Conservation (phyloP, 2,329 filamentous ascomycete species). For the Pseudogymnoascus sp. region DNA sequence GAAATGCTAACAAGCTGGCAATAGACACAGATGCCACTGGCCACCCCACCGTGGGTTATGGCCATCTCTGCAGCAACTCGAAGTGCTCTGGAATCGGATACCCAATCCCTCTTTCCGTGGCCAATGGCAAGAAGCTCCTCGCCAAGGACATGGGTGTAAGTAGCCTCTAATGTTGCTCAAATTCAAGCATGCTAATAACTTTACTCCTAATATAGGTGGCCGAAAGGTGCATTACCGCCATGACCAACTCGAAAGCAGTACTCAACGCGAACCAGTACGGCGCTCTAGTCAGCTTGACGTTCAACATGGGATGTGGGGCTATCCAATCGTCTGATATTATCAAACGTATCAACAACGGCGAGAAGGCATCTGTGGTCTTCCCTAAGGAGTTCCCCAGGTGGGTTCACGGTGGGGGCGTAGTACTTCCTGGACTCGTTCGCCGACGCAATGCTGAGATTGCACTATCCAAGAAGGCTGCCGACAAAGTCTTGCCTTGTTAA, state of each 20-base stretch:
- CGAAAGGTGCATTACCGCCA: slow-evolving; percentile 34
- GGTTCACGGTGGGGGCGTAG: slow-evolving; percentile 35
- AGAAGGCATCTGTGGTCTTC: slow-evolving; percentile 34
- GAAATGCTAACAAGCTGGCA: background rate
- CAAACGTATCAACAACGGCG: slow-evolving; percentile 36
- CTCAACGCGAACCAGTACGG: slow-evolving; percentile 46
- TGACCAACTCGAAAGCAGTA: slow-evolving; percentile 29
- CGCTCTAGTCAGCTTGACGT: slow-evolving; percentile 43
- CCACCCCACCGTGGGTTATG: slow-evolving; percentile 42
- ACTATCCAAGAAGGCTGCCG: slow-evolving; percentile 27
- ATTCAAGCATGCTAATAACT: background rate
- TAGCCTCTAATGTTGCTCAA: background rate
- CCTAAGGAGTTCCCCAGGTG: slow-evolving; percentile 40
- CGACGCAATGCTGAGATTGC: slow-evolving; percentile 38
- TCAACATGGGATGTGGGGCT: slow-evolving; percentile 41
- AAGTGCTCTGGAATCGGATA: slow-evolving; percentile 39
- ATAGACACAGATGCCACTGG: slow-evolving; percentile 35
- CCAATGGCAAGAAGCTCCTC: slow-evolving; percentile 35
- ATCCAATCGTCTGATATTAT: slow-evolving; percentile 35
- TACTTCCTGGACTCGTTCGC: slow-evolving; percentile 34
- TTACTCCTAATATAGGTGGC: slow-evolving; percentile 18
- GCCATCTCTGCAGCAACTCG: slow-evolving; percentile 37
- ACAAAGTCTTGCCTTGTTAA: background rate
- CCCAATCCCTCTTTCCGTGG: slow-evolving; percentile 36
- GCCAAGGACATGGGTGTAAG: slow-evolving; percentile 32